These are phyloP conservation scores for Exophiala viscosa DNA, from an alignment of 2,329 filamentous ascomycete genomes.

Conservation along the genomic window DNA sequence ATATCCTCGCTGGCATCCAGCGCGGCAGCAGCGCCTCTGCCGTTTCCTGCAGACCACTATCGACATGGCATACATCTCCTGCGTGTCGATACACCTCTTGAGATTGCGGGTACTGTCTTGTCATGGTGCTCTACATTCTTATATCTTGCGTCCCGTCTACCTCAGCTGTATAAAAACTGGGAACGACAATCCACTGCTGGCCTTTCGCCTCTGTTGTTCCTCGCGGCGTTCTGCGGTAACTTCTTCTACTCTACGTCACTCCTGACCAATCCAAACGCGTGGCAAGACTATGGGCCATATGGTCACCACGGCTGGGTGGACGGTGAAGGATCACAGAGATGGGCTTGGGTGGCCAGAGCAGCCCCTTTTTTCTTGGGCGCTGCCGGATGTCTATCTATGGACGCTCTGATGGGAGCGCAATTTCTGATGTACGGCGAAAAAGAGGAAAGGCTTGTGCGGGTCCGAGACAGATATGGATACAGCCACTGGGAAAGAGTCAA, in stretches of 20 bases:
- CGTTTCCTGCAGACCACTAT: slow-evolving; percentile 18
- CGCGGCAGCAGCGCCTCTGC: slow-evolving; percentile 36
- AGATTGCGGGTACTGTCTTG: slow-evolving; percentile 49
- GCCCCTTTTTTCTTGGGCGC: slow-evolving; percentile 64
- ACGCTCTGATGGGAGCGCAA: slow-evolving; percentile 60
- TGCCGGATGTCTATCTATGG: slow-evolving; percentile 60
- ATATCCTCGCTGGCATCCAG: slow-evolving; percentile 44
- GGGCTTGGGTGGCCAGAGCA: slow-evolving; percentile 56
- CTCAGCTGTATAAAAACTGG: slow-evolving; percentile 65
- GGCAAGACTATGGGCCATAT: slow-evolving; percentile 55
- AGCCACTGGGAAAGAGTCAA: slow-evolving; percentile 55
- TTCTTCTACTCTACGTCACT: slow-evolving; percentile 63
- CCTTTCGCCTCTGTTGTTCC: slow-evolving; percentile 60
- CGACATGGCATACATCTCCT: slow-evolving; percentile 28
- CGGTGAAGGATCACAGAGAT: slow-evolving; percentile 50
- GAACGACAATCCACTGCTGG: slow-evolving; percentile 60
- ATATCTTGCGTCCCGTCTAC: slow-evolving; percentile 58
- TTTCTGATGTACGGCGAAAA: slow-evolving; percentile 58
- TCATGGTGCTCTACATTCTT: slow-evolving; percentile 56
- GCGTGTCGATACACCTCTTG: slow-evolving; percentile 32
- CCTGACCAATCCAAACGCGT: slow-evolving; percentile 61
- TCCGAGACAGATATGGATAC: slow-evolving; percentile 43
- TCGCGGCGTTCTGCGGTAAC: slow-evolving; percentile 65
- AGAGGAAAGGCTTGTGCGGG: slow-evolving; percentile 44
- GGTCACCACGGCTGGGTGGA: slow-evolving; percentile 60